Percentiles rank a stretch among this genome's conserved stretches.
phyloP scores from a whole-genome alignment of 2,329 filamentous ascomycete genomes.

The Cercospora sp. region DNA sequence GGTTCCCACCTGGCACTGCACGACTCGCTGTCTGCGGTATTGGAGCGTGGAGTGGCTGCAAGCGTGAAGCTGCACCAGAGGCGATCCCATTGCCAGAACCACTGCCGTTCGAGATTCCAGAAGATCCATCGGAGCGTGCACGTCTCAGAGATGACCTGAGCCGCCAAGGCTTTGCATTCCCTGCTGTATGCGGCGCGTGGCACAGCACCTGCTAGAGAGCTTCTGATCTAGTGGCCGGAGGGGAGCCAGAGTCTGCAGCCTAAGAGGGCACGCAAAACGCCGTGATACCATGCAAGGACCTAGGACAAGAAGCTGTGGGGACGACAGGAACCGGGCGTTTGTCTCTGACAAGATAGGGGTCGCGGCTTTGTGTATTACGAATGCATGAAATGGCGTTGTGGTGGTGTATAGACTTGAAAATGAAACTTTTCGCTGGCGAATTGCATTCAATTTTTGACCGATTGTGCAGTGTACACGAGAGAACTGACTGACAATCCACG shows the following conservation, averaged over 20 bases:
- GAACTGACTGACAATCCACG: not conserved
- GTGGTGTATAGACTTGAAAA: not conserved
- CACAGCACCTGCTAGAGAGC: not conserved
- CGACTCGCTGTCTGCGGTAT: not conserved
- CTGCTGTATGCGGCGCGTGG: not conserved
- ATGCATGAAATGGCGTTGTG: not conserved
- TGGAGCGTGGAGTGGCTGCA: conserved; percentile 1
- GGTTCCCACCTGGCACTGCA: not conserved
- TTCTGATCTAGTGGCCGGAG: not conserved
- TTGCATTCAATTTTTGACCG: not conserved
- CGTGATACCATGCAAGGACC: not conserved
- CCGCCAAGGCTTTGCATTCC: no score
- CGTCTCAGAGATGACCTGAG: no score
- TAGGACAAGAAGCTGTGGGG: not conserved
- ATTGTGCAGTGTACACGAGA: not conserved
- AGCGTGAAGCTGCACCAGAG: not conserved
- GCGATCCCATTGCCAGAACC: no score
- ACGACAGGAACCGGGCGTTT: not conserved
- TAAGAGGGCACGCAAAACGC: not conserved
- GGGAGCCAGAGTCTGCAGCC: not conserved
- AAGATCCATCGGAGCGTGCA: no score
- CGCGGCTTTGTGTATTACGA: not conserved
- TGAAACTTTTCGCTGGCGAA: not conserved
- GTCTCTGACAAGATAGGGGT: not conserved
- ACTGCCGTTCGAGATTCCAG: no score